Evolutionary conservation across 163 green algal species (phyloP), one percentile per base, ranked within the genome.

Genomic region (Chlorella variabilis): DNA sequence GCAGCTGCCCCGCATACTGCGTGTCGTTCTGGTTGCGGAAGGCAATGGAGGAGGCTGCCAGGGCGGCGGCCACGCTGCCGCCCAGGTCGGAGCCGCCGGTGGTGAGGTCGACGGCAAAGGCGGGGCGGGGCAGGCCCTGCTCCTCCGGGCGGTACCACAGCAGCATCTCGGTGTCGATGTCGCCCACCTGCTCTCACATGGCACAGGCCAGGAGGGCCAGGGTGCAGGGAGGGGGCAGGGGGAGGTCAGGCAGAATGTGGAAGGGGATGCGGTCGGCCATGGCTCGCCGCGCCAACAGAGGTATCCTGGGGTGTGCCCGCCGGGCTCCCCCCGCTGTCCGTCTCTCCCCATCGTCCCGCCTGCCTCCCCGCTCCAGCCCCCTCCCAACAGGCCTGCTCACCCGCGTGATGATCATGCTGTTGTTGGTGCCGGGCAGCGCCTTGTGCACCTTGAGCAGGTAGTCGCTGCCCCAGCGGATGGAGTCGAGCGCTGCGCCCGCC

Each of bases 381-480:
- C n/a, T n/a, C n/a, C n/a, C n/a, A n/a, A n/a, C n/a, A n/a, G n/a
- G n/a, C n/a, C n/a, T n/a, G 11, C 82, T 42, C 42, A 86, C 82
- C 33, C 82, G 65, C 20, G 75, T 86, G 45, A 86, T 45, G 15
- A 84, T 48, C 27, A 83, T 75, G 25, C 63, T 80, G 25, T 48
- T 45, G 70, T 83, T 83, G 63, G 48, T 38, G 17, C 39, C 75
- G 2, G 66, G 66, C 42, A 69, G 20, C 15, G 29, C 21, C 51
- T 58, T 25, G 77, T 74, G 65, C 61, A 77, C 63, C 73, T 95
- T 96, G 29, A 93, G 79, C 75, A 96, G 82, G 85, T 96, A 96
- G 82, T 96, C 92, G 29, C 80, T 85, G 42, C 83, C 88, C 90
- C 89, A 94, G 66, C 80, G 83, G 5, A 96, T 59, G 56, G 83